Base-by-base conservation (phyloP, 148 eudicot species). In the Chenopodium album region DNA sequence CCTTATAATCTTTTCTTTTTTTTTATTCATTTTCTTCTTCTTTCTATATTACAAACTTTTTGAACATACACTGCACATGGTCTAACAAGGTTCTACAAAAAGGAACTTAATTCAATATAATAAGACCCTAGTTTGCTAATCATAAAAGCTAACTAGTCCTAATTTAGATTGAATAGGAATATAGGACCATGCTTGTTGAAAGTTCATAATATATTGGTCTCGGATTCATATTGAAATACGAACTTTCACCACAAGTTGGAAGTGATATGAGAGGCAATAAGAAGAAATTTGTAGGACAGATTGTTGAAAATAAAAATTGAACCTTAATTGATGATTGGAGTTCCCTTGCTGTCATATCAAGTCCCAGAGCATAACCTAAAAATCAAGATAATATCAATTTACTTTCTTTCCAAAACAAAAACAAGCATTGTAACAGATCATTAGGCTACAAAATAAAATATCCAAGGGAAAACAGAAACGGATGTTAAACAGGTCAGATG, bases 291-390 rank as follows among this genome's bases (percentile, higher is more conserved):
- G 65, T 7, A 2, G 4, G 1, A 63, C 26, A 48, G 16, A 31
- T 37, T 37, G 73, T 20, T 68, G 2, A 71, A 20, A 19, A 19
- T 4, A 26, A 31, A 50, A 34, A n/a, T 31, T 60, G 89, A 91
- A 84, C 98, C 98, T 93, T 93, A 67, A 94, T 94, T 77, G 83
- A 29, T 85, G 98, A 82, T 80, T 93, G 98, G 82, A 92, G 91
- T 82, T 93, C 94, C 88, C 95, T 93, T 10, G 95, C 98, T 77
- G 98, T 93, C 98, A 93, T 93, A 82, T 93, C 98, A 82, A 93
- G 81, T 44, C 88, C 98, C 92, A 93, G 88, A 28, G 98, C 98
- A 89, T 93, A 93, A 80, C 98, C 98, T 93, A 87, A 77, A 84
- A 47, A 26, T 50, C 69, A 56, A 65, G 26, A 76, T 54, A 29